phyloP scores from a whole-genome alignment of 169 alveolate species.

The Babesia bigemina region DNA sequence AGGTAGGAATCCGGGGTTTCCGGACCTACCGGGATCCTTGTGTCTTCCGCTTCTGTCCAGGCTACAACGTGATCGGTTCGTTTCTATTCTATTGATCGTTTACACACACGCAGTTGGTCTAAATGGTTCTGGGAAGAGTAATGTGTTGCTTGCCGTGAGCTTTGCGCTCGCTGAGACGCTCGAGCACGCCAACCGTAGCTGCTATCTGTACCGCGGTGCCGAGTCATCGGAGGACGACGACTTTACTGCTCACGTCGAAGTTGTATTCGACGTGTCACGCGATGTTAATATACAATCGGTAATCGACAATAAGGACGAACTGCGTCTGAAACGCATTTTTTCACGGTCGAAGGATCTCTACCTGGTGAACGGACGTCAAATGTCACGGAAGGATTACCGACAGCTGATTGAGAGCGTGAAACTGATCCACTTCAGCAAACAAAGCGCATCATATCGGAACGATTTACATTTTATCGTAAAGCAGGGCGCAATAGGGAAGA shows the following conservation, averaged over 20 bases:
- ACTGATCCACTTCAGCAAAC: conserved; percentile 37
- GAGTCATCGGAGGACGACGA: conserved; percentile 44
- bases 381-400: conserved; percentile 57
- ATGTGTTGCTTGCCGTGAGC: conserved; percentile 54
- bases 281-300: not conserved
- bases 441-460: conserved; percentile 31
- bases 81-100: not conserved
- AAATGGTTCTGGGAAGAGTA: conserved; percentile 69
- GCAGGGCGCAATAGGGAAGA: conserved; percentile 58
- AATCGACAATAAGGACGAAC: conserved; percentile 22
- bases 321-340: conserved; percentile 48
- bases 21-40: conserved; percentile 83
- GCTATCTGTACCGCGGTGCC: conserved; percentile 53
- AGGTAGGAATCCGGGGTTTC: conserved; percentile 81
- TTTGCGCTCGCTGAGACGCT: conserved; percentile 49
- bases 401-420: conserved; percentile 47
- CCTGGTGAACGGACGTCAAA: conserved; percentile 49
- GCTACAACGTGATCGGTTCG: conserved; percentile 65
- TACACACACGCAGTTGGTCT: conserved; percentile 46
- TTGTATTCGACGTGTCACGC: conserved; percentile 38
- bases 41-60: conserved; percentile 44
- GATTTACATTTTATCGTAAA: conserved; percentile 45
- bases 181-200: conserved; percentile 17
- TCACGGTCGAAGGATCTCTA: conserved; percentile 50
- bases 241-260: conserved; percentile 51